phyloP scores from a whole-genome alignment of 176 grass and related monocot genomes.

The Cenchrus fungigraminus region DNA sequence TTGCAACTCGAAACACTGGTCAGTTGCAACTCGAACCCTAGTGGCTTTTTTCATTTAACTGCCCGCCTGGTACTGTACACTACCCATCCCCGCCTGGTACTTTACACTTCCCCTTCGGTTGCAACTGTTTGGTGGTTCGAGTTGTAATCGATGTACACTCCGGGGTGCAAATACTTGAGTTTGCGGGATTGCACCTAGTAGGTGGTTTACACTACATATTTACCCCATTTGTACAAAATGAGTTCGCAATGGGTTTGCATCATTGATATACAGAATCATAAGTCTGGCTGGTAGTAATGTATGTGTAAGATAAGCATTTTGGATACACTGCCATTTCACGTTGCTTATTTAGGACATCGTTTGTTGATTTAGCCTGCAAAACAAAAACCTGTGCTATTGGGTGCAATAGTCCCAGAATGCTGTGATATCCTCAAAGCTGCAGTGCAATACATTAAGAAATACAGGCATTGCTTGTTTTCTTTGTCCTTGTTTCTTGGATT shows the following conservation, averaged over 20 bases:
- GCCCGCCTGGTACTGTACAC: no score
- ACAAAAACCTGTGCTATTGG: constrained; percentile 3
- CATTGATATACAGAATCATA: neutral
- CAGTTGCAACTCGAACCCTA: no score
- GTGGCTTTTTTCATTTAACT: no score
- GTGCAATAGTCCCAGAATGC: neutral
- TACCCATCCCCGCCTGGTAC: no score
- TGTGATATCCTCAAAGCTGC: constrained; percentile 17
- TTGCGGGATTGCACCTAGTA: no score
- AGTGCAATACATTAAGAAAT: constrained; percentile 24
- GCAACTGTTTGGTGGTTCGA: no score
- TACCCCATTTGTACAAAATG: constrained; percentile 1
- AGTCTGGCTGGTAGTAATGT: neutral
- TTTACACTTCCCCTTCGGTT: no score
- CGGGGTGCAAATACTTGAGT: no score
- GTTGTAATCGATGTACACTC: no score
- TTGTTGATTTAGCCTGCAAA: constrained; percentile 25
- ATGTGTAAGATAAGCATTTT: constrained; percentile 11
- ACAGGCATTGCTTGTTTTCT: neutral
- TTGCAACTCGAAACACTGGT: no score
- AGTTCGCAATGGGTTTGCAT: neutral
- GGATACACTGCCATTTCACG: neutral
- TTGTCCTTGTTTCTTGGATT: constrained; percentile 39
- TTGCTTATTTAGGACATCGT: constrained; percentile 15
- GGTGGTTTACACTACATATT: no score